Base-by-base conservation (phyloP, 164 flowering plant genomes). In the Warburgia ugandensis region DNA sequence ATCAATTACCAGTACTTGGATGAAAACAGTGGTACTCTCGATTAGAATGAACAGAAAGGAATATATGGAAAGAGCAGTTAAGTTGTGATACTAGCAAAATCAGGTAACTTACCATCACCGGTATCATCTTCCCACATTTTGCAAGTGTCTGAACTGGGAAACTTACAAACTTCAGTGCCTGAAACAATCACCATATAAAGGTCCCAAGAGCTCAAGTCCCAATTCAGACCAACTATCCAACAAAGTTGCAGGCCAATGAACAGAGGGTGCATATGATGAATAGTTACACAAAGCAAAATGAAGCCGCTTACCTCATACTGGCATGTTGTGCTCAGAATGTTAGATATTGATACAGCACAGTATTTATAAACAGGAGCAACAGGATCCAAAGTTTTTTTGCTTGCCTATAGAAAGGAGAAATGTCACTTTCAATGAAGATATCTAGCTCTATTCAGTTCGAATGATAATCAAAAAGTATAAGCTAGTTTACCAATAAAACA, bases 51-150 rank as follows among this genome's bases (percentile, higher is more conserved):
- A n/a, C n/a, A n/a, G n/a, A n/a, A n/a, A n/a, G n/a, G n/a, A n/a
- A n/a, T n/a, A n/a, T n/a, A n/a, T n/a, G n/a, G n/a, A n/a, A n/a
- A n/a, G n/a, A n/a, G n/a, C n/a, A n/a, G n/a, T n/a, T n/a, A n/a
- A n/a, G n/a, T n/a, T n/a, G n/a, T n/a, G n/a, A n/a, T n/a, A n/a
- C n/a, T n/a, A n/a, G 29, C 7, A 56, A 41, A 32, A 40, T 38
- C 19, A 30, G 20, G 19, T 23, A 22, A 61, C 85, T 63, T 62
- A 94, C 99, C 96, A 94, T 94, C 21, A 89, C 96, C 55, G 99
- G 99, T 60, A 92, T 92, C 99, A 92, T 92, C 73, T 92, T 92
- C 42, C 97, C 96, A 73, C 97, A 92, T 68, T 92, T 92, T 19
- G 97, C 97, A 55, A 92, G 85, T 6, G 99, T 92, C 68, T 92